Conservation (phyloP, 1,139 yeast species). For the Wickerhamiella infanticola region DNA sequence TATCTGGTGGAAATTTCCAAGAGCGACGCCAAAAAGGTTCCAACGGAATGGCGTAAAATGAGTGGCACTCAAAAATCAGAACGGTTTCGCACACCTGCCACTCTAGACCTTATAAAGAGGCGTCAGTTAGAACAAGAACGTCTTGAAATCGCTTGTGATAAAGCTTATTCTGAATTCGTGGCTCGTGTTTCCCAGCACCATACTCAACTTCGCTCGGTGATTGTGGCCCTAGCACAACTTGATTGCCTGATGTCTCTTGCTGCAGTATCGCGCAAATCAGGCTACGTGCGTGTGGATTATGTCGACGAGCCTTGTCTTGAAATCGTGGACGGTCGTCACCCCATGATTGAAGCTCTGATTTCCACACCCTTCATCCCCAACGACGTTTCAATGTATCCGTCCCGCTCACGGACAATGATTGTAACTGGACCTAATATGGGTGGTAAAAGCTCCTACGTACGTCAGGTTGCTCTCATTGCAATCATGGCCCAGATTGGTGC, state of each 20-base stretch:
- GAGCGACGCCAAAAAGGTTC: constrained; percentile 40
- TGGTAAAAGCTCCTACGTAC: constrained; percentile 55
- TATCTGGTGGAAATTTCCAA: constrained; percentile 62
- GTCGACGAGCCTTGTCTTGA: constrained; percentile 38
- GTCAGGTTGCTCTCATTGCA: constrained; percentile 44
- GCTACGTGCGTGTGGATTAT: constrained; percentile 42
- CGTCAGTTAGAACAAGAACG: constrained; percentile 50
- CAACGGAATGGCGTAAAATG: constrained; percentile 60
- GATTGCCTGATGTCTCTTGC: constrained; percentile 69
- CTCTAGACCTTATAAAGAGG: constrained; percentile 35
- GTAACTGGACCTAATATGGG: constrained; percentile 72
- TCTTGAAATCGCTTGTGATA: constrained; percentile 39
- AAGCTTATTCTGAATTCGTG: constrained; percentile 40
- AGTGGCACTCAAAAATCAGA: constrained; percentile 58
- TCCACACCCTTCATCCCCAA: constrained; percentile 48
- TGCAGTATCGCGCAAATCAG: constrained; percentile 38
- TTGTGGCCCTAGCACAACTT: constrained; percentile 39
- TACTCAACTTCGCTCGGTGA: constrained; percentile 34
- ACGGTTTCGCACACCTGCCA: constrained; percentile 53
- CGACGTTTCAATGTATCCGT: constrained; percentile 37
- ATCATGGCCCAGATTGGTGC: constrained; percentile 53
- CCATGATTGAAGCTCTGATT: constrained; percentile 47
- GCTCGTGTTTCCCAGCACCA: constrained; percentile 31
- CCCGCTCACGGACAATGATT: constrained; percentile 29
- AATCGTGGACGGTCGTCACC: constrained; percentile 54